Conservation (phyloP, 2,329 filamentous ascomycete species). For the Hymenoscyphus repandus region DNA sequence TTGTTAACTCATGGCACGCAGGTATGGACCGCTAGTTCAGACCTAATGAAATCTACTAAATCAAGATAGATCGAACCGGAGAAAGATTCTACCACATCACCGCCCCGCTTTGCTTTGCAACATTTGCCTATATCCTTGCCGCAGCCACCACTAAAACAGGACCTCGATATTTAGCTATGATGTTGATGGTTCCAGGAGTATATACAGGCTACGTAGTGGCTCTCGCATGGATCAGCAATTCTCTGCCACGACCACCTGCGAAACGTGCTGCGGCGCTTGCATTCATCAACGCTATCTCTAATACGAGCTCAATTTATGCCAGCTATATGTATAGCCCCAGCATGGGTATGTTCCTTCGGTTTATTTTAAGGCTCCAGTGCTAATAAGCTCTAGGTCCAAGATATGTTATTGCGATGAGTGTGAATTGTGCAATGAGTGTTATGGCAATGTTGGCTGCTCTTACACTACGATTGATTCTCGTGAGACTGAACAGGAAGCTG, state of each 20-base stretch:
- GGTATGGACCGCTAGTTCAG: constrained; percentile 8
- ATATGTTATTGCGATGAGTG: constrained; percentile 49
- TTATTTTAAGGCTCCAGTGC: background rate
- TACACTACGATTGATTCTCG: constrained; percentile 57
- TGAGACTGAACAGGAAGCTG: constrained; percentile 63
- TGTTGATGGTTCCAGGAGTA: constrained; percentile 63
- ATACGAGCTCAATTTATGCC: constrained; percentile 65
- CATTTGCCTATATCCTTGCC: constrained; percentile 62
- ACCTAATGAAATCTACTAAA: background rate
- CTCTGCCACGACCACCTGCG: constrained; percentile 67
- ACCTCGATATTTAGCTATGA: constrained; percentile 64
- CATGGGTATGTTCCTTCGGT: constrained; percentile 17
- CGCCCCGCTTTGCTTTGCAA: constrained; percentile 54
- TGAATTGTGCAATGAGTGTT: constrained; percentile 61
- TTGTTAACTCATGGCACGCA: constrained; percentile 64
- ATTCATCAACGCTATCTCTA: constrained; percentile 69
- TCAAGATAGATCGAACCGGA: constrained; percentile 51
- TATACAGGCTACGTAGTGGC: constrained; percentile 64
- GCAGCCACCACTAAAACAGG: constrained; percentile 55
- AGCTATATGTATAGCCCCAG: constrained; percentile 60
- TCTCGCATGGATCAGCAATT: constrained; percentile 71
- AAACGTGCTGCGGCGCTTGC: constrained; percentile 59
- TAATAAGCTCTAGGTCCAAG: constrained; percentile 14
- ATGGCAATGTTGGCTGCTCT: constrained; percentile 60
- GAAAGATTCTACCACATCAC: constrained; percentile 67